Base-by-base conservation (phyloP, 1,284 basidiomycete genomes). In the Puccinia polysora region DNA sequence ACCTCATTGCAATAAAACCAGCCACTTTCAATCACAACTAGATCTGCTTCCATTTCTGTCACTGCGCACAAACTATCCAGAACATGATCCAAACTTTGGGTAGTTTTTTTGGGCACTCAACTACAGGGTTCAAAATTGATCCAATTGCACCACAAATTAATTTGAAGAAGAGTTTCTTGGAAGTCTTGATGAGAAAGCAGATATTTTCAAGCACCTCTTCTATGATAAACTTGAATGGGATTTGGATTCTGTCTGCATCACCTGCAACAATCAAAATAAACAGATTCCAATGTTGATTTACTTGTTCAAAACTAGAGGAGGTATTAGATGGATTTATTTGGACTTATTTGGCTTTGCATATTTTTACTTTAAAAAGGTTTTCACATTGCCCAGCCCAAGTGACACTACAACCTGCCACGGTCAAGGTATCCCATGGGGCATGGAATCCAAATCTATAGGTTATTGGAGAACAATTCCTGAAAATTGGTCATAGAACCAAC, bases 201-300 rank as follows among this genome's bases (percentile, higher is more conserved):
- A 78, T 73, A 74, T 79, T 81, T 74, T 82, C 81, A 70, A 82
- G 77, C 55, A 79, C 50, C 28, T 72, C 69, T 18, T 59, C 86
- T 50, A 94, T 80, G 40, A 89, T 80, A 78, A 88, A 96, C 5
- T 87, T 86, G 77, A 85, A 86, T 0, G 95, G 93, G 47, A 97
- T 87, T 20, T 87, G 85, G 18, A 97, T 78, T 20, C 87, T 86
- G 2, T 86, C 84, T 59, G 85, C 87, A 52, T 89, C 87, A 25
- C 85, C 86, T 53, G 84, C 82, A 49, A 89, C 81, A 2, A 76
- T 58, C 43, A 83, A 71, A 23, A 75, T 67, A 59, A 76, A 74
- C 0, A 62, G 73, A 25, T 80, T 79, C 14, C 77, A 70, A 28
- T 76, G 78, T 50, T 77, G 74, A 34, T 79, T 77, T 34, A 77